Evolutionary conservation across 106 monocot genomes (phyloP), one percentile per base, ranked within the genome.

Genomic region (Apostasia shenzhenica): DNA sequence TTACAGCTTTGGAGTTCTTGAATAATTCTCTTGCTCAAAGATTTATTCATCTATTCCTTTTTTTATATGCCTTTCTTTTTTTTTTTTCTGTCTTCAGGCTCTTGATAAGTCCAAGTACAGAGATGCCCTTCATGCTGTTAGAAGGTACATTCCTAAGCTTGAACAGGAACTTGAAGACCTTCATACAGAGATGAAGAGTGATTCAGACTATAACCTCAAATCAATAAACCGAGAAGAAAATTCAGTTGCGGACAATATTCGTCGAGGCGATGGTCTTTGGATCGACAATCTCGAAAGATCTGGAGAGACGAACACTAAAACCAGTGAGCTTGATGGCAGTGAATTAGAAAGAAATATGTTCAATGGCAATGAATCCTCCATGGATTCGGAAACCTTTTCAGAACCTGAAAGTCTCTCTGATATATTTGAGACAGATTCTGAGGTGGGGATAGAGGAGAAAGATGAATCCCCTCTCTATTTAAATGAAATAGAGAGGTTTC

Each of bases 61-160:
- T 26, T 26, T 26, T 26, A 26, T 26, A 26, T 26, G 26, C 26
- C 26, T 26, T 26, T 26, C 26, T 26, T 26, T 26, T 26, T 26
- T 26, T 26, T 26, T 26, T 26, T 26, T 26, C 26, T 26, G 26
- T 26, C 26, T 57, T 64, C 79, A 99, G 93, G 93, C 99, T 12
- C 70, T 99, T 46, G 93, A 99, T 70, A 99, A 99, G 70, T 99
- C 99, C 58, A 99, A 99, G 78, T 80, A 93, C 70, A 78, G 81
- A 71, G 93, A 99, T 63, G 66, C 74, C 26, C 76, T 99, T 44
- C 76, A 73, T 49, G 92, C 83, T 45, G 83, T 90, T 8, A 71
- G 83, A 45, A 79, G 81, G 70, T 87, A 75, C 70, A 99, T 90
- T 47, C 90, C 93, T 12, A 90, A 62, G 79, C 85, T 99, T 55